Evolutionary conservation across 495 filamentous ascomycete genomes (phyloP), one percentile per base, ranked within the genome.

Genomic region (Apiosordaria backusii): DNA sequence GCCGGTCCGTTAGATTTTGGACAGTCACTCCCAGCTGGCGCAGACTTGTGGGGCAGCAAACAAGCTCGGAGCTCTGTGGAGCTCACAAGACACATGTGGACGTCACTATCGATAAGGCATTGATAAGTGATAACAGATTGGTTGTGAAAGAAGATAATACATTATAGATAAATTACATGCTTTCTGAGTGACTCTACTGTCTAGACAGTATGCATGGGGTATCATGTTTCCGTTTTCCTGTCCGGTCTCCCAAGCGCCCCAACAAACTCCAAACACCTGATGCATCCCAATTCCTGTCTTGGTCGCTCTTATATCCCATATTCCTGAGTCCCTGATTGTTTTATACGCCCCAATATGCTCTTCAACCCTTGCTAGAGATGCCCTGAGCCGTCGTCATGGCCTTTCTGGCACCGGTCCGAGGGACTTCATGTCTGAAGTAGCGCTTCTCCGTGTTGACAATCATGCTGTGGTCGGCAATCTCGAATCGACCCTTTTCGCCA

Each of bases 381-480:
- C 60, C 35, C 22, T 76, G 62, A 9, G 35, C 60, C 10, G 66
- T 45, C 6, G 64, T 25, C 4, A 63, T 60, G 1, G 65, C 25
- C 67, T 71, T 72, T 57, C 70, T 71, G 24, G 53, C 58, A 10
- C 68, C 72, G 1, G 58, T 52, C 54, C 77, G 71, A 3, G 73
- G 72, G 25, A 81, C 52, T 26, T 79, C 80, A 50, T 71, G 73
- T 6, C 80, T 71, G 21, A 74, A 71, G 27, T 74, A 75, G 5
- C 60, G 63, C 57, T 68, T 71, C n/a, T 78, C 77, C 16, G 75
- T 71, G 54, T 82, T 79, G 50, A 83, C 81, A 68, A 83, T 77
- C 64, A 80, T 78, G 66, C 80, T 82, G 59, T 83, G 77, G 22
- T 83, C 80, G 2, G 81, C 81, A 57, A 83, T 80, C 21, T 82